Conservation (phyloP, 2,329 filamentous ascomycete genomes). For the Penicillium polonicum region DNA sequence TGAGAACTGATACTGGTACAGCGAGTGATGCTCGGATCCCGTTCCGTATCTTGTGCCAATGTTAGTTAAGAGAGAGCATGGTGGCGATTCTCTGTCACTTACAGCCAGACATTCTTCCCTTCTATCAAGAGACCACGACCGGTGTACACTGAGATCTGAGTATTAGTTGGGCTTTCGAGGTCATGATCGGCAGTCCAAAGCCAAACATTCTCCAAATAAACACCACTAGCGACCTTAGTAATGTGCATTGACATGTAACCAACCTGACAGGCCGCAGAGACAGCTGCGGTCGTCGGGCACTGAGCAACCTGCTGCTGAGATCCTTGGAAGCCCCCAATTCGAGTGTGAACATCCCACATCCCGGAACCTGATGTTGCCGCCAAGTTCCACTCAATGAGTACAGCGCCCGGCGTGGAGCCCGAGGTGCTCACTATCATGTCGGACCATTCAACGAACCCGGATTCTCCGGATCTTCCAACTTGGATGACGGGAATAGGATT, state of each 20-base stretch:
- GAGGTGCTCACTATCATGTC: conserved; percentile 71
- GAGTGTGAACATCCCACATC: conserved; percentile 58
- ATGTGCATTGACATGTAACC: conserved; percentile 42
- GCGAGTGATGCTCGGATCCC: conserved; percentile 47
- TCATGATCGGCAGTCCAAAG: conserved; percentile 57
- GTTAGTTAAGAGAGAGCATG: conserved; percentile 4
- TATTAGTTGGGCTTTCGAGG: conserved; percentile 51
- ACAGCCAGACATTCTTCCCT: conserved; percentile 42
- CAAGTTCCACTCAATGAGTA: conserved; percentile 73
- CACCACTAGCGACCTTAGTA: conserved; percentile 30
- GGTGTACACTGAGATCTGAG: conserved; percentile 53
- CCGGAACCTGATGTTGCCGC: conserved; percentile 49
- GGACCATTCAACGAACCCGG: conserved; percentile 66
- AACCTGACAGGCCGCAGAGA: conserved; percentile 36
- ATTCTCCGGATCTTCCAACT: conserved; percentile 64
- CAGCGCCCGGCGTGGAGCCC: conserved; percentile 65
- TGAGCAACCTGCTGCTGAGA: conserved; percentile 46
- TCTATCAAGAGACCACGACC: conserved; percentile 55
- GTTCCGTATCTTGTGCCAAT: conserved; percentile 38
- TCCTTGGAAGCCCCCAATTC: conserved; percentile 54
- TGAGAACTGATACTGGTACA: conserved; percentile 52
- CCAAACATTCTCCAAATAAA: conserved; percentile 55
- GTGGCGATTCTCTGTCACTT: conserved; percentile 16
- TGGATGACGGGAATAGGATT: conserved; percentile 65
- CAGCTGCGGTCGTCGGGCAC: conserved; percentile 44